Base-by-base conservation (phyloP, 805 yeast genomes). In the Henningerozyma blattae region DNA sequence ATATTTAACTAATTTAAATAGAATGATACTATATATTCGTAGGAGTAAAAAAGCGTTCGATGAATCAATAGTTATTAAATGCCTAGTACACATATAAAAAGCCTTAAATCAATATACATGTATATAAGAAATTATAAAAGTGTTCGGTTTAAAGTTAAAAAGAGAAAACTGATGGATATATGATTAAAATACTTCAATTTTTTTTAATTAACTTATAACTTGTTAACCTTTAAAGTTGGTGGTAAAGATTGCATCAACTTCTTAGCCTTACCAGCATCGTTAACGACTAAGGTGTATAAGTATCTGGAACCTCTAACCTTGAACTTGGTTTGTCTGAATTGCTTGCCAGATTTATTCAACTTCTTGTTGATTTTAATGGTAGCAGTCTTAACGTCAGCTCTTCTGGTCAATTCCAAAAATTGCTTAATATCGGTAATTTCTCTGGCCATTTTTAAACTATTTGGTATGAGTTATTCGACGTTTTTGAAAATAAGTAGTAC, bases 191-290 rank as follows among this genome's bases (percentile, higher is more conserved):
- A 15, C 12, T 30, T 28, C 18, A 8, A 24, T 26, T 22, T 15
- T 28, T 25, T 27, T 19, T 20, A 30, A 13, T 37, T 26, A 31
- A 34, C 43, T 61, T 64, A 63, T 58, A 61, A 58, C 47, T 56
- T 58, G 59, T 64, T 74, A 63, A 79, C 78, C 64, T 76, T 73
- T 67, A 82, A 75, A 58, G 82, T 75, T 65, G 98, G 94, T 67
- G 97, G 96, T 60, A 91, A 75, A 60, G 97, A 82, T 75, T 87
- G 95, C 62, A 83, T 78, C 71, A 91, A 77, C 76, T 91, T 91
- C 80, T 83, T 77, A 59, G 97, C 97, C 77, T 86, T 87, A 67
- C 84, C 80, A 60, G 85, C 81, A 67, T 91, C 97, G 72, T 81
- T 76, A 60, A 91, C 89, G 54, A 82, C 82, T 68, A 89, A 75